Evolutionary conservation across 169 alveolate species (phyloP), one percentile per base, ranked within the genome.

Genomic region (Eimeria praecox): DNA sequence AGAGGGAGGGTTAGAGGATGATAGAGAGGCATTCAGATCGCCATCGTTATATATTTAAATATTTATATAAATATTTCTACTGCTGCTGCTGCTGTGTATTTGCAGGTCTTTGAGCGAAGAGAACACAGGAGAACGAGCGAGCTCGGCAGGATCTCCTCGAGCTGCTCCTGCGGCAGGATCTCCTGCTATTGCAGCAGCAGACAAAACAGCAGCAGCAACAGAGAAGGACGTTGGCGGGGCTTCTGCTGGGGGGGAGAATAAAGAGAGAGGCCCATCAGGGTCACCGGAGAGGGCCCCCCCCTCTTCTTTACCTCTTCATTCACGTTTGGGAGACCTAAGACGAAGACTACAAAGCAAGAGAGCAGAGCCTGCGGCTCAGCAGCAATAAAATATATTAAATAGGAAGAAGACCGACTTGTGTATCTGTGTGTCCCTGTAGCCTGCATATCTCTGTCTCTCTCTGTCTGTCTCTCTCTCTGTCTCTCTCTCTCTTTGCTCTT

Each of bases 81-180:
- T 80, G 69, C 69, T 80, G 59, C 46, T 75, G 69, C 71, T 80
- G 71, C 90, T 80, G 90, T 46, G 24, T 33, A 44, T 80, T 59
- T 46, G 90, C 90, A 80, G 90, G 90, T 80, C 90, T 5, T 30
- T 80, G 14, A 80, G 90, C 69, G 90, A 80, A 35, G 90, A 80
- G 18, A 27, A 35, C 59, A 38, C 90, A 8, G 71, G 33, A 24
- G 90, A 80, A 20, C 69, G 90, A 1, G 90, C 71, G 54, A 80
- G 90, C 90, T 80, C 90, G 24, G 64, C 69, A 44, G 90, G 90
- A 44, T 80, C 90, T 80, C 66, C 89, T 18, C 64, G 44, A 30
- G 35, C 30, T 64, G 75, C 85, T 2, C 52, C 85, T 18, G 40
- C 85, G 33, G 85, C 85, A 30, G 75, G 75, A 12, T 49, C 56